Percentiles rank a stretch among this genome's conserved stretches.
Evolutionary conservation across 306 rosid genomes (phyloP).

Genomic region (Corylus avellana): DNA sequence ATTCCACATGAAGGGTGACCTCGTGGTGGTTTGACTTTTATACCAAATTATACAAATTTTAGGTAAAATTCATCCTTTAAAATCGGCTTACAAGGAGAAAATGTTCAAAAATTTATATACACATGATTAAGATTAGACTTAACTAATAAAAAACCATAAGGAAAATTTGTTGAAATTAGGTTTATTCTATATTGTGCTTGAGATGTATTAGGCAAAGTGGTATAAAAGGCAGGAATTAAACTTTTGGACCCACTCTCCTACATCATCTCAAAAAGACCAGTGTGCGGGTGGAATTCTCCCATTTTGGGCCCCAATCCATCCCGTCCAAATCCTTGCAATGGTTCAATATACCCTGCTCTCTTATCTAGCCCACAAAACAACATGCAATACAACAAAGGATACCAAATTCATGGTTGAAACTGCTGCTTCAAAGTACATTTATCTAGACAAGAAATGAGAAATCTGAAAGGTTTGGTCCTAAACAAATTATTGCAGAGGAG

Average conservation of each 20-base stretch:
- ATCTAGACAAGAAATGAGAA: constrained; percentile 19
- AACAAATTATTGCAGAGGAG: constrained; percentile 18
- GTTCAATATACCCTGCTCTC: not conserved
- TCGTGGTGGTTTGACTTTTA: too few relatives aligned
- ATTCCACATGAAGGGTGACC: too few relatives aligned
- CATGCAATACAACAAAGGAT: not conserved
- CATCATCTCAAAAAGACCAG: too few relatives aligned
- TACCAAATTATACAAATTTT: too few relatives aligned
- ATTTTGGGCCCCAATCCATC: not conserved
- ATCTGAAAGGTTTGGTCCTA: constrained; percentile 11
- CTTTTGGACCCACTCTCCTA: not conserved
- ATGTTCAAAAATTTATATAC: too few relatives aligned
- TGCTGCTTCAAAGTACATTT: constrained; percentile 27
- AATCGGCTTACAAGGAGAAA: too few relatives aligned
- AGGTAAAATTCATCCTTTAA: too few relatives aligned
- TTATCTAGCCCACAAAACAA: constrained; percentile 4
- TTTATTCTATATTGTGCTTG: too few relatives aligned
- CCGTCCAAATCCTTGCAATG: not conserved
- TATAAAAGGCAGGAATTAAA: not conserved
- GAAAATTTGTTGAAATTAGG: too few relatives aligned
- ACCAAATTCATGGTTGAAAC: constrained; percentile 17
- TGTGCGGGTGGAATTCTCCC: not conserved
- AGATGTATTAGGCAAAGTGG: too few relatives aligned
- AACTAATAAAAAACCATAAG: too few relatives aligned
- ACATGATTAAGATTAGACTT: too few relatives aligned